Conservation (phyloP, 2,329 filamentous ascomycete genomes). For the Monosporascus sp. region DNA sequence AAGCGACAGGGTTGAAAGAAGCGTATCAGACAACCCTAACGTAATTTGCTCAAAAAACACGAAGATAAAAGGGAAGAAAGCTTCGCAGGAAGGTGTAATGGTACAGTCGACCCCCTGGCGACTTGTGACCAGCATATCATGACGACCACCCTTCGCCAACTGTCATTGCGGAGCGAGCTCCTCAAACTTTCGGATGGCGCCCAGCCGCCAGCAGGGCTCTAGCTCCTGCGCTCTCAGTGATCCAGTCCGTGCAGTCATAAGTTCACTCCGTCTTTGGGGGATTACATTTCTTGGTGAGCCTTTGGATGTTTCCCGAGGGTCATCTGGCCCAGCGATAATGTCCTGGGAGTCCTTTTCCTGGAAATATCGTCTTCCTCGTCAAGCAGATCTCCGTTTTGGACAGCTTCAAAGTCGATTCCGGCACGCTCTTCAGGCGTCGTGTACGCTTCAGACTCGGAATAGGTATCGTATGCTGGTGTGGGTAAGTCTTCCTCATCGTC, state of each 20-base stretch:
- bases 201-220: neutral
- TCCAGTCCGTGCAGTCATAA: conserved; percentile 27
- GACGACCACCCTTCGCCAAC: too few relatives aligned
- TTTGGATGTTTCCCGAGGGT: conserved; percentile 38
- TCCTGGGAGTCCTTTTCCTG: conserved; percentile 52
- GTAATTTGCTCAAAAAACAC: neutral
- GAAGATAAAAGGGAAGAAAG: neutral
- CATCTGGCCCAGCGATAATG: conserved; percentile 58
- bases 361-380: conserved; percentile 31
- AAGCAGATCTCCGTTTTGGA: conserved; percentile 34
- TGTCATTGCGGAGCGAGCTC: neutral
- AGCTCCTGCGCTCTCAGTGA: neutral
- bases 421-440: conserved; percentile 46
- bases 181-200: conserved; percentile 3
- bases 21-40: neutral
- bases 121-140: too few relatives aligned
- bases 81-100: conserved; percentile 5
- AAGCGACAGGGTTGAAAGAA: neutral
- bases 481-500: conserved; percentile 31
- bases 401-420: conserved; percentile 32
- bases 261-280: conserved; percentile 12
- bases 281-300: conserved; percentile 6
- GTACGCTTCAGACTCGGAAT: conserved; percentile 39
- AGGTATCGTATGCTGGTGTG: conserved; percentile 19
- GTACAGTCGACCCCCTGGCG: conserved; percentile 12